Base-by-base conservation (phyloP, 306 rosid species). In the Amphicarpaea edgeworthii region DNA sequence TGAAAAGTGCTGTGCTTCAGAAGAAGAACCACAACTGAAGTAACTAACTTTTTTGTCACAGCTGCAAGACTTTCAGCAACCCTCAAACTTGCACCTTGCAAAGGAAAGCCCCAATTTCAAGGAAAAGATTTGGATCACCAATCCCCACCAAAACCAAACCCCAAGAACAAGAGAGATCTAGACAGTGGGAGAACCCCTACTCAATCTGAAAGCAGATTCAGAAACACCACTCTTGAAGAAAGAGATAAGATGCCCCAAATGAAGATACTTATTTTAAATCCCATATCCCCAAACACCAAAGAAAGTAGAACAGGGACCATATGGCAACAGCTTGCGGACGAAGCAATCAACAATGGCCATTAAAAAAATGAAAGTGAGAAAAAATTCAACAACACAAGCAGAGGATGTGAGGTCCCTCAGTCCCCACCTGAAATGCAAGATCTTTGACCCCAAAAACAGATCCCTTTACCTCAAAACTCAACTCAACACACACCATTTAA, bases 241-340 rank as follows among this genome's bases (percentile, higher is more conserved):
- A 78, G 72, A 81, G 82, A 80, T 53, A 79, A 53, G 76, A 81
- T 40, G 51, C 68, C 53, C 53, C 83, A 72, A 77, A 81, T 60
- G 84, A 76, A 60, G 81, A 79, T 84, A 72, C 68, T 79, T 72
- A 71, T 70, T n/a, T n/a, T n/a, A n/a, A n/a, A 79, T 73, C 82
- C 42, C 84, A 73, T 30, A 67, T 84, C 83, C 85, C 78, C 68
- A 86, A 81, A 74, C 83, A 70, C 83, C 83, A 77, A 72, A 77
- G 76, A 66, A 75, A 84, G 75, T 78, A 54, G 79, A 77, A 72
- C 51, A 80, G 30, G 82, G 83, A 70, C 81, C 82, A 75, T 87
- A 80, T 51, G 80, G 76, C 76, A 78, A 82, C 87, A 87, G 87
- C 92, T 90, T 87, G 88, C 66, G 75, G 40, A 65, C 38, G 87